Conservation (phyloP, 148 eudicot genomes). For the Amaranthus cruentus region DNA sequence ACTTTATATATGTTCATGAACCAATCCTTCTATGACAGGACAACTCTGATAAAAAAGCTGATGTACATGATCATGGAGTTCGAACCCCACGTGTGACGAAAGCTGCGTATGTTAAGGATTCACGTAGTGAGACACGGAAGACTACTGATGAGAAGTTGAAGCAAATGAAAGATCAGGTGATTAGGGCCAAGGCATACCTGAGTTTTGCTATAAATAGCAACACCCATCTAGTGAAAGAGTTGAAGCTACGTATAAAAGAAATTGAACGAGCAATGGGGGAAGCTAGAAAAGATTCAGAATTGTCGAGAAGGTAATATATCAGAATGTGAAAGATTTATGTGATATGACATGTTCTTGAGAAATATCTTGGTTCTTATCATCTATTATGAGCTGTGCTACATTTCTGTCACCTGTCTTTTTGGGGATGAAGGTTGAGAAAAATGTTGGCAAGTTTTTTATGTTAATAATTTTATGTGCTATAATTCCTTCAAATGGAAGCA, state of each 20-base stretch:
- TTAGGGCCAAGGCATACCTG: conserved; percentile 84
- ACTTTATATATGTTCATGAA: neutral
- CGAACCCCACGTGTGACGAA: conserved; percentile 14
- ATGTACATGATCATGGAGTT: conserved; percentile 23
- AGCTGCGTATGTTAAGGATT: conserved; percentile 23
- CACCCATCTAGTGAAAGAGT: conserved; percentile 70
- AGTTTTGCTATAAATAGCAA: conserved; percentile 57
- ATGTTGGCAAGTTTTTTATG: neutral
- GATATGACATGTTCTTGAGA: neutral
- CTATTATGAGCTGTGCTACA: neutral
- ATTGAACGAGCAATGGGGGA: conserved; percentile 64
- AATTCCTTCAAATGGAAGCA: neutral
- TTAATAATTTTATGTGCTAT: neutral
- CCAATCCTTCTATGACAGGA: conserved; percentile 19
- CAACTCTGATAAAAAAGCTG: conserved; percentile 20
- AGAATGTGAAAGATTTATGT: neutral
- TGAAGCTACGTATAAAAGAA: conserved; percentile 71
- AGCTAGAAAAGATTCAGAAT: conserved; percentile 52
- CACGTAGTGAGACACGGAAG: conserved; percentile 26
- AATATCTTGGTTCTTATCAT: neutral
- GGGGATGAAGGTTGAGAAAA: neutral
- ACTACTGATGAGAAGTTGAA: conserved; percentile 52
- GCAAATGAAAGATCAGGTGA: conserved; percentile 80
- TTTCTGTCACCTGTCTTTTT: too few relatives aligned
- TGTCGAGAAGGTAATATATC: conserved; percentile 53